Evolutionary conservation across 192 early-diverging fungal species (phyloP).

Genomic region (Podila horticola): DNA sequence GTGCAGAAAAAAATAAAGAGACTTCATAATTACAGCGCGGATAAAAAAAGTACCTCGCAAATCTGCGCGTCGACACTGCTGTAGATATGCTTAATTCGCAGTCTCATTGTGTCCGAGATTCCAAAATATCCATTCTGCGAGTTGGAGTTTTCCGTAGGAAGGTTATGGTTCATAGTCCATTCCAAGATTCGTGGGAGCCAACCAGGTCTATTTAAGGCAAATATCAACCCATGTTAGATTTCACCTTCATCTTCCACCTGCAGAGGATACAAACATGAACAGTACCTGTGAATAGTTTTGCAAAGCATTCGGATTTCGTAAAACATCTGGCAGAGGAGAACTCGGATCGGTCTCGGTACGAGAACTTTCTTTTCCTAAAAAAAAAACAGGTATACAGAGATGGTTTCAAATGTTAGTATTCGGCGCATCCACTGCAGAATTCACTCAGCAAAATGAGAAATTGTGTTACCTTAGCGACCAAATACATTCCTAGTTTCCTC

Average conservation of each 20-base stretch:
- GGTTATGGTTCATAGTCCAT: conserved; percentile 54
- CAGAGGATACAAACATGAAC: background rate
- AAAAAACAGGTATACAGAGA: background rate
- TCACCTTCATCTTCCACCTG: no score
- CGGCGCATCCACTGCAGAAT: no score
- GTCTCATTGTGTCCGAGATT: conserved; percentile 40
- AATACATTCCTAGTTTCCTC: conserved; percentile 57
- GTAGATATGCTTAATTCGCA: conserved; percentile 37
- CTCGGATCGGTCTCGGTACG: conserved; percentile 60
- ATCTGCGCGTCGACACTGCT: conserved; percentile 40
- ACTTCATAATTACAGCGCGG: no score
- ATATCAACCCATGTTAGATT: no score
- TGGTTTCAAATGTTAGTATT: conserved; percentile 11
- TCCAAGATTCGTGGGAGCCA: conserved; percentile 63
- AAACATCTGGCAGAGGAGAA: conserved; percentile 60
- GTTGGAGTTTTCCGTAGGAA: conserved; percentile 12
- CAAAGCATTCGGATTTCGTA: conserved; percentile 66
- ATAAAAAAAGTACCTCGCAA: conserved; percentile 47
- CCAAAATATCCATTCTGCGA: conserved; percentile 10
- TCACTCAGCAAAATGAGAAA: no score
- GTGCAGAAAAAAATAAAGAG: no score
- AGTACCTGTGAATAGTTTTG: conserved; percentile 61
- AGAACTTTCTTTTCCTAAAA: conserved; percentile 56
- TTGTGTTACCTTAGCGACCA: conserved; percentile 37
- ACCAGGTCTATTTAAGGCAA: conserved; percentile 47